Evolutionary conservation across 345 rosid species (phyloP).

Genomic region (Hibiscus trionum): DNA sequence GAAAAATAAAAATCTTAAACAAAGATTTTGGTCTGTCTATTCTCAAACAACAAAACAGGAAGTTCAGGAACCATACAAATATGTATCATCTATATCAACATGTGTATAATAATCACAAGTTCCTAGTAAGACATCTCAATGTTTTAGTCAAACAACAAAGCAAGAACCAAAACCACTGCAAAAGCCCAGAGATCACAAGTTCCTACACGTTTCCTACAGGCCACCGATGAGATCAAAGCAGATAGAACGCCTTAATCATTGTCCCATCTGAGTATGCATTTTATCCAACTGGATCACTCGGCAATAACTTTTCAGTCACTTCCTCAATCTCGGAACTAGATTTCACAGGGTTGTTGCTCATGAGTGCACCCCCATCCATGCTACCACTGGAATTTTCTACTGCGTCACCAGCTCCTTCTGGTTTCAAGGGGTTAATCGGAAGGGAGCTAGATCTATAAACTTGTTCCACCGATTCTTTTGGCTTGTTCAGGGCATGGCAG

Average conservation of each 20-base stretch:
- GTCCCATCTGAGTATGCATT: not conserved
- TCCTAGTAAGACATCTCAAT: not conserved
- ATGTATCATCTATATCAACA: not conserved
- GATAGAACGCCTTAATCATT: not conserved
- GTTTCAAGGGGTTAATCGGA: slow-evolving; percentile 19
- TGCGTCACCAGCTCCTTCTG: slow-evolving; percentile 15
- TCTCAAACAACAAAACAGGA: too few relatives aligned
- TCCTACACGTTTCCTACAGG: not conserved
- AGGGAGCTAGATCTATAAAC: slow-evolving; percentile 27
- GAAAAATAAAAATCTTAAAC: not conserved
- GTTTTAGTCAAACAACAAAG: not conserved
- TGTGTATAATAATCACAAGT: not conserved
- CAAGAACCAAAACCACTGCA: not conserved
- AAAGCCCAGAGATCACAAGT: not conserved
- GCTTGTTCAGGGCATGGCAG: slow-evolving; percentile 68
- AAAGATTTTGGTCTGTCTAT: not conserved
- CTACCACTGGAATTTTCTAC: slow-evolving; percentile 6
- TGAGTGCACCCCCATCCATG: not conserved
- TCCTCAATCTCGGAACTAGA: not conserved
- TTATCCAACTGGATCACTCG: not conserved
- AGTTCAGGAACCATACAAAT: not conserved
- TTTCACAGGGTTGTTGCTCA: not conserved
- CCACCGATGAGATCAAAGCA: not conserved
- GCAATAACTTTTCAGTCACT: not conserved
- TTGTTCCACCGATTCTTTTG: slow-evolving; percentile 39